Percentiles rank a stretch among this genome's conserved stretches.
Evolutionary conservation across 768 basidiomycete genomes (phyloP).

Genomic region (Russula sp.): DNA sequence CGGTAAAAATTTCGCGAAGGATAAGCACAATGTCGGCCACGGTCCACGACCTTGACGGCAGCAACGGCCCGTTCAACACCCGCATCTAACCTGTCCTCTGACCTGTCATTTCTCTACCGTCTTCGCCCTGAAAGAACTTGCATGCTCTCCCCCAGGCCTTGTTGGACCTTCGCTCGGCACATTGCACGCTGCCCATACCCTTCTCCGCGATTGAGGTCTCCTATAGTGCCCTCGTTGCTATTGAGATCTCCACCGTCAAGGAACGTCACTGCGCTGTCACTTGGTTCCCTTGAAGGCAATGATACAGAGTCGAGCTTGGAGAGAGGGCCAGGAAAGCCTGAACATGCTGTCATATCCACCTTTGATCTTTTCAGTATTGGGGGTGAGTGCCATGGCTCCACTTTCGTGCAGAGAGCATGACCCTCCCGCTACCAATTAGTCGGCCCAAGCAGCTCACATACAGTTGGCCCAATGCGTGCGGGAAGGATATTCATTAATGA

Average conservation of each 20-base stretch:
- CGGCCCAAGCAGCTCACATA: conserved; percentile 57
- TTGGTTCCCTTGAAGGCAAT: not conserved
- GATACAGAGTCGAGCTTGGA: not conserved
- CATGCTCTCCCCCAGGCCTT: not conserved
- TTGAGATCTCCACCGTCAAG: not conserved
- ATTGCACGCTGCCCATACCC: not conserved
- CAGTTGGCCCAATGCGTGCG: conserved; percentile 84
- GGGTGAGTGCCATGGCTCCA: conserved; percentile 37
- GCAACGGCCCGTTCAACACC: not conserved
- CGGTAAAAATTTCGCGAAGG: not conserved
- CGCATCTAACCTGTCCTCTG: not conserved
- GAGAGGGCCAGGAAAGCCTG: conserved; percentile 24
- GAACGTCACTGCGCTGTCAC: not conserved
- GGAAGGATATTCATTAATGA: conserved; percentile 82
- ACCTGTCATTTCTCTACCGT: not conserved
- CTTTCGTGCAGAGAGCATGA: not conserved
- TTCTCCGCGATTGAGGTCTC: not conserved
- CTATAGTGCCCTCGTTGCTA: not conserved
- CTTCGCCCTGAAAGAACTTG: not conserved
- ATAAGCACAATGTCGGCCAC: not conserved
- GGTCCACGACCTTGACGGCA: not conserved
- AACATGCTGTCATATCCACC: conserved; percentile 89
- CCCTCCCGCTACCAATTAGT: conserved; percentile 27
- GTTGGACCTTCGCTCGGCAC: not conserved
- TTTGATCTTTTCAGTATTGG: conserved; percentile 93